Evolutionary conservation across 2,329 filamentous ascomycete species (phyloP).

Genomic region (Escovopsis sp.): DNA sequence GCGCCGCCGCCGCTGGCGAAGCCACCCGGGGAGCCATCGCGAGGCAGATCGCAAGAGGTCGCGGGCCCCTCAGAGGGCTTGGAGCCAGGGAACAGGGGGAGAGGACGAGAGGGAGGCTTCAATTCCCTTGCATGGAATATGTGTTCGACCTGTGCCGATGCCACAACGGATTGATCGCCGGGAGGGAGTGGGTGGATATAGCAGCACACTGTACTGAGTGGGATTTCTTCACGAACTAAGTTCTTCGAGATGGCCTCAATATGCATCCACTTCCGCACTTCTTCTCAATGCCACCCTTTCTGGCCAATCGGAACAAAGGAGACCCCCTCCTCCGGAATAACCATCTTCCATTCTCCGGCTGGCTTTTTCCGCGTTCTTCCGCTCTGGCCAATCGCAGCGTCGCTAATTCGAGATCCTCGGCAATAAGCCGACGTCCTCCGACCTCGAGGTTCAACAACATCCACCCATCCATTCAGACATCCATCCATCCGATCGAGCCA

Average conservation of each 20-base stretch:
- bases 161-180: no score
- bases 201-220: no score
- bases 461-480: background rate
- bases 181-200: no score
- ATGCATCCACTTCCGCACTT: conserved; percentile 7
- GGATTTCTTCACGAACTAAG: no score
- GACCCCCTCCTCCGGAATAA: background rate
- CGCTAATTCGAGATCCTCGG: conserved; percentile 7
- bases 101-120: background rate
- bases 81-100: no score
- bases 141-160: no score
- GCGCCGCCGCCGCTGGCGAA: conserved; percentile 9
- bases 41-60: background rate
- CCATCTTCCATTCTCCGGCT: conserved; percentile 14
- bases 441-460: conserved; percentile 1
- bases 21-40: conserved; percentile 15
- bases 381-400: conserved; percentile 5
- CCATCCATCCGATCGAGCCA: no score
- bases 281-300: no score
- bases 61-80: background rate
- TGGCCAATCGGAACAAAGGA: conserved; percentile 18
- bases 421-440: conserved; percentile 4
- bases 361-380: conserved; percentile 4
- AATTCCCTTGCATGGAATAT: no score
- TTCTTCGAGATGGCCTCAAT: conserved; percentile 9